phyloP scores from a whole-genome alignment of 1,284 basidiomycete species.

The Volvariella volvacea region DNA sequence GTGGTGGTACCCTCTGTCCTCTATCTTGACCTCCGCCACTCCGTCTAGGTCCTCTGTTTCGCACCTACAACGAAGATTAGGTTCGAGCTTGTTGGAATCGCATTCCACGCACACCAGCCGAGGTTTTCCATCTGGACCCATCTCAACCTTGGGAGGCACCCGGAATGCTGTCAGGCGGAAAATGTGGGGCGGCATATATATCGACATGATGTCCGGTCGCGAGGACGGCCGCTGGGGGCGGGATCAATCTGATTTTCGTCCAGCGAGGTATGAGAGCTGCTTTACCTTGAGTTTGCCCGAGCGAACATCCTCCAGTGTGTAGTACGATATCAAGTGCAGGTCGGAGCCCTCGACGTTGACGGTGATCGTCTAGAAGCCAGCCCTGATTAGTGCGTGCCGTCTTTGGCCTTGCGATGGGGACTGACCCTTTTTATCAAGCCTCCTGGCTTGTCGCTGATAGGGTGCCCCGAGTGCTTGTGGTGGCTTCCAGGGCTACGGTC shows the following conservation, averaged over 20 bases:
- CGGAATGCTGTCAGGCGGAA: constrained; percentile 68
- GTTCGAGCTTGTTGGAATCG: constrained; percentile 1
- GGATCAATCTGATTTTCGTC: constrained; percentile 6
- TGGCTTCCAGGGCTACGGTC: constrained; percentile 29
- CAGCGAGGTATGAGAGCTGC: constrained; percentile 8
- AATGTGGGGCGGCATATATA: constrained; percentile 62
- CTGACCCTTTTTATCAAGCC: constrained; percentile 69
- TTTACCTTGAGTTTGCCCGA: constrained; percentile 51
- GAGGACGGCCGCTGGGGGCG: constrained; percentile 45
- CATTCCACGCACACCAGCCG: constrained; percentile 46
- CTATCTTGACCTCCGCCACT: constrained; percentile 35
- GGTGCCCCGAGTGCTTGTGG: constrained; percentile 25
- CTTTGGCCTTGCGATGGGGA: constrained; percentile 1
- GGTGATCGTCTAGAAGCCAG: constrained; percentile 59
- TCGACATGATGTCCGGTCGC: constrained; percentile 55
- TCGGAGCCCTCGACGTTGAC: constrained; percentile 70
- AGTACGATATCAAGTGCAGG: constrained; percentile 77
- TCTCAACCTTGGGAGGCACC: constrained; percentile 63
- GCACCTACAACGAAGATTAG: constrained; percentile 20
- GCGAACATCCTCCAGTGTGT: constrained; percentile 68
- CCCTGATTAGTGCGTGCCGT: background rate
- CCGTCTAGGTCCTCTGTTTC: constrained; percentile 38
- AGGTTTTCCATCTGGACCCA: constrained; percentile 51
- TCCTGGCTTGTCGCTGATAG: constrained; percentile 44
- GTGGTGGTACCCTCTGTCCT: constrained; percentile 35